Evolutionary conservation across 305 asterid genomes (phyloP).

Genomic region (Ajuga reptans): DNA sequence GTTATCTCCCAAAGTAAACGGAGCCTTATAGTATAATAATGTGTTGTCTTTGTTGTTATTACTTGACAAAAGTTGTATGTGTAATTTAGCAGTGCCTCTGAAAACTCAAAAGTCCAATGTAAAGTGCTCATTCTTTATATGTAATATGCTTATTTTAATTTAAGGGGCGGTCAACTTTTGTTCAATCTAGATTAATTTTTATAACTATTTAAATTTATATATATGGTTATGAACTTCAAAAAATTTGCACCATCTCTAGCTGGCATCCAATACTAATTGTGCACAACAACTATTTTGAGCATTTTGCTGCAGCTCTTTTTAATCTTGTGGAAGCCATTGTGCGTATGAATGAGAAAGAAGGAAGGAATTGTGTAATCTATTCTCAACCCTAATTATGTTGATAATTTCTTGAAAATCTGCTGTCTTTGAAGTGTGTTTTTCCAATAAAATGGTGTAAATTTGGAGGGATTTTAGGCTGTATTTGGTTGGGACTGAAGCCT

Average conservation of each 20-base stretch:
- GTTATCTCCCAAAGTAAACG: too few species aligned
- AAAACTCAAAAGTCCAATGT: conserved; percentile 6
- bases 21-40: too few species aligned
- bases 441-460: too few species aligned
- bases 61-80: background rate
- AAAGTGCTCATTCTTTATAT: conserved; percentile 18
- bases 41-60: background rate
- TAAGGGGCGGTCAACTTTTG: background rate
- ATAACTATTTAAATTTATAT: background rate
- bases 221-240: too few species aligned
- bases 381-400: too few species aligned
- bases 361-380: too few species aligned
- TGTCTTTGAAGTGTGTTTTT: too few species aligned
- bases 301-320: background rate
- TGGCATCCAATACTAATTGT: conserved; percentile 24
- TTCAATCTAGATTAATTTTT: background rate
- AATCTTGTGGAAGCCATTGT: too few species aligned
- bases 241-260: conserved; percentile 18
- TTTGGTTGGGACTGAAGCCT: too few species aligned
- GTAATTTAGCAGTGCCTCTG: background rate
- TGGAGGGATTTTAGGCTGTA: too few species aligned
- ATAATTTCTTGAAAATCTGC: too few species aligned
- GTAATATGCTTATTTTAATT: conserved; percentile 1
- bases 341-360: too few species aligned
- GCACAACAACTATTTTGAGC: background rate